Evolutionary conservation across 164 flowering plant genomes (phyloP), one percentile per base, ranked within the genome.

Genomic region (Saururus chinensis): DNA sequence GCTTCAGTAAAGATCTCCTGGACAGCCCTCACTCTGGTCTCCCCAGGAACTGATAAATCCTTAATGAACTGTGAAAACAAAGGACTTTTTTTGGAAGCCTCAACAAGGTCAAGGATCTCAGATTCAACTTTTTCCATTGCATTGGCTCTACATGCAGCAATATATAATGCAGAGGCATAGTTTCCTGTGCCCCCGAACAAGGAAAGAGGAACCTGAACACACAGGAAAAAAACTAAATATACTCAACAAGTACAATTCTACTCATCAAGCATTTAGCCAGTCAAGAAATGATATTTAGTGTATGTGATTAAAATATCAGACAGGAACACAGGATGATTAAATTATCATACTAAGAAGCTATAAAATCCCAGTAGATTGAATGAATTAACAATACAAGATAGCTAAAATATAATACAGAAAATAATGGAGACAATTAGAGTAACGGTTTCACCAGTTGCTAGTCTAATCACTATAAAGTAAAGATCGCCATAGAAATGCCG

Each of bases 81-180:
- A 10, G 85, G 70, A 68, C 89, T 84, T 59, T 56, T 81, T 75
- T 83, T 87, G 56, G 80, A 61, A 69, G 93, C 89, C 68, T 79
- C 85, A 37, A 87, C 80, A 66, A 92, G 61, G 59, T 75, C 77
- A 66, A 73, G 71, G 74, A 92, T 64, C 73, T 92, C 98, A 45
- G 82, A 51, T 70, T 89, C 95, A 78, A 89, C 91, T 74, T 77
- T 83, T 19, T 87, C 95, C 73, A 92, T 55, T 9, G 67, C 60
- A 61, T 86, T 87, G 65, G 84, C 75, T 63, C 82, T 92, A 20
- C 71, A 76, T 19, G 98, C 83, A 3, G 95, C 71, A 24, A 86
- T 35, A 69, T 78, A 92, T 71, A 92, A 62, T 19, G 95, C 96
- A 64, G 93, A 79, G 20, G 98, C 95, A 79, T 87, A 92, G 76